Percentiles rank a stretch among this genome's conserved stretches.
phyloP scores from a whole-genome alignment of 2,329 filamentous ascomycete species.

The Berkeleyomyces rouxiae region DNA sequence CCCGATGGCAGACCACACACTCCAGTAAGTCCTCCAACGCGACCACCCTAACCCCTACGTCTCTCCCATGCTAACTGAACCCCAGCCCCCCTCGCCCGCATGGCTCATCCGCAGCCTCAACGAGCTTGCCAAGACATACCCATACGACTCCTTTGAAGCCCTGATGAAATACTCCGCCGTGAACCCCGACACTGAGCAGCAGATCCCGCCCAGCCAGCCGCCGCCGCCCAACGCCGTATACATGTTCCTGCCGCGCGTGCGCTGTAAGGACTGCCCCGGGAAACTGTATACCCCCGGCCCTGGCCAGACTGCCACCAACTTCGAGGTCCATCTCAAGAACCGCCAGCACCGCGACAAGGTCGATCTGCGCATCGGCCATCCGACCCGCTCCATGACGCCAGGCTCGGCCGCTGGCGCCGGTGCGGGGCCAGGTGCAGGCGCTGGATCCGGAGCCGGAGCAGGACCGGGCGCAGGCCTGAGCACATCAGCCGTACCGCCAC shows the following conservation, averaged over 20 bases:
- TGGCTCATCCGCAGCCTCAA: slow-evolving; percentile 69
- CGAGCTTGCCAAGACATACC: slow-evolving; percentile 53
- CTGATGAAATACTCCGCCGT: slow-evolving; percentile 82
- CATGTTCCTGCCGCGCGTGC: slow-evolving; percentile 75
- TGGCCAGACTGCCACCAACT: slow-evolving; percentile 71
- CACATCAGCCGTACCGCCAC: no score
- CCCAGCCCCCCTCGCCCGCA: slow-evolving; percentile 65
- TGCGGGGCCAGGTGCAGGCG: no score
- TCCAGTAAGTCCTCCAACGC: slow-evolving; percentile 36
- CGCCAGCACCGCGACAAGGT: slow-evolving; percentile 61
- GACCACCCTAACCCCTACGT: not conserved
- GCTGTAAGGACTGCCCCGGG: slow-evolving; percentile 80
- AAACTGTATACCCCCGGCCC: slow-evolving; percentile 89
- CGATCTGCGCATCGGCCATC: slow-evolving; percentile 19
- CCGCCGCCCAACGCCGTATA: slow-evolving; percentile 51
- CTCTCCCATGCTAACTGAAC: not conserved
- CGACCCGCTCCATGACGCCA: slow-evolving; percentile 14
- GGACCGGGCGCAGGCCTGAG: no score
- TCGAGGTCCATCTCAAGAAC: slow-evolving; percentile 84
- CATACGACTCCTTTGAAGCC: slow-evolving; percentile 70
- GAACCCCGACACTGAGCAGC: slow-evolving; percentile 51
- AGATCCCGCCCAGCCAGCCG: slow-evolving; percentile 37
- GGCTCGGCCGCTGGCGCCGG: not conserved
- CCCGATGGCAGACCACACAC: slow-evolving; percentile 37
- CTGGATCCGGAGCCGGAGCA: no score